A percentile compares a stretch with the other conserved stretches of the same genome.
Conservation (phyloP, 495 filamentous ascomycete genomes). For the Xylaria castorea region DNA sequence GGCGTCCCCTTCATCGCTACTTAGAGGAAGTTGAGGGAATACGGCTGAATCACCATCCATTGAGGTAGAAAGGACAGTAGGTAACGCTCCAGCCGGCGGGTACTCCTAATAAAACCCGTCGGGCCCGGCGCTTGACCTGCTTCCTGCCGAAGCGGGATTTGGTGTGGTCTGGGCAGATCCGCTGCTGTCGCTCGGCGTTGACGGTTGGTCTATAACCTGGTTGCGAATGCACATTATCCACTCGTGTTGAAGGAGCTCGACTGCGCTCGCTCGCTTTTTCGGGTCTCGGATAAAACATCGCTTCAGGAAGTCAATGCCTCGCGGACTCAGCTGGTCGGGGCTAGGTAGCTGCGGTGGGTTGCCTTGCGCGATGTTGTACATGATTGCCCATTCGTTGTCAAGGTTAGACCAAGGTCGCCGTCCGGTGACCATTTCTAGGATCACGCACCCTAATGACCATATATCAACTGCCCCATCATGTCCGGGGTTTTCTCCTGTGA, state of each 20-base stretch:
- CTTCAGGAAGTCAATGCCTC: slow-evolving; percentile 86
- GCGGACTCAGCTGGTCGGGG: slow-evolving; percentile 79
- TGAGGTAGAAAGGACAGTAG: slow-evolving; percentile 29
- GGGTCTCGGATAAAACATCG: slow-evolving; percentile 91
- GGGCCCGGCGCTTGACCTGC: slow-evolving; percentile 34
- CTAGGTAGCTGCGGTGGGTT: slow-evolving; percentile 86
- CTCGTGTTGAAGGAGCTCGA: slow-evolving; percentile 92
- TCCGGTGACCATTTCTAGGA: slow-evolving; percentile 97
- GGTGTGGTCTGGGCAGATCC: slow-evolving; percentile 50
- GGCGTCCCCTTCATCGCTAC: not conserved
- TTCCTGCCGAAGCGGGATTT: slow-evolving; percentile 34
- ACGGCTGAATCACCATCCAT: slow-evolving; percentile 23
- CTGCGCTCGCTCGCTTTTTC: slow-evolving; percentile 75
- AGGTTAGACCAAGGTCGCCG: slow-evolving; percentile 94
- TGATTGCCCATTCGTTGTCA: slow-evolving; percentile 99
- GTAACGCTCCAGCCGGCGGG: slow-evolving; percentile 31
- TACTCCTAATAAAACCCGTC: slow-evolving; percentile 43
- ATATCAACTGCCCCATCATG: slow-evolving; percentile 91
- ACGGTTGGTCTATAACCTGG: slow-evolving; percentile 58
- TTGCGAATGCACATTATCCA: slow-evolving; percentile 79
- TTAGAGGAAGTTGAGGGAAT: not conserved
- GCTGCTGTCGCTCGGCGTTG: slow-evolving; percentile 57
- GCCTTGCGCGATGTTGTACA: slow-evolving; percentile 99
- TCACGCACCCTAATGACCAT: slow-evolving; percentile 96
- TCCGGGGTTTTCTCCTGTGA: slow-evolving; percentile 79